These are phyloP conservation scores for Leptodermis oblonga DNA, from an alignment of 257 asterid species.

Conservation along the genomic window DNA sequence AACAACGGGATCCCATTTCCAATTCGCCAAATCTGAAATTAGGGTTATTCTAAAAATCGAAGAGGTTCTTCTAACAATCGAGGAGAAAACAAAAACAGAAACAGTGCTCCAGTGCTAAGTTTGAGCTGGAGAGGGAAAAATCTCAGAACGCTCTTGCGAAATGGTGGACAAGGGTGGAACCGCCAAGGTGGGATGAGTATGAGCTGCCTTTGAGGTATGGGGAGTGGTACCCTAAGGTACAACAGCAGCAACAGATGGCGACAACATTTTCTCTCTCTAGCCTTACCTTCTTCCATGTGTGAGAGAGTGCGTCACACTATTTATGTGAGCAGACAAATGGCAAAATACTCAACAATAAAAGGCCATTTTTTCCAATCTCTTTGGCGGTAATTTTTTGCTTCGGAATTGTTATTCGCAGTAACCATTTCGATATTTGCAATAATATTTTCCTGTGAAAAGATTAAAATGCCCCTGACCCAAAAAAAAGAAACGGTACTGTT, in stretches of 20 bases:
- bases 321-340: background rate
- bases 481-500: no score
- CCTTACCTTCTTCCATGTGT: conserved; percentile 27
- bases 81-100: background rate
- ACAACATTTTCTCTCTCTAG: conserved; percentile 21
- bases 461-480: no score
- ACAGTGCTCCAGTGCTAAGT: background rate
- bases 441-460: no score
- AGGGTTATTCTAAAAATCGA: conserved; percentile 17
- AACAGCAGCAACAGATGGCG: background rate
- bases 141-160: background rate
- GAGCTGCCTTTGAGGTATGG: background rate
- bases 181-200: background rate
- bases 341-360: no score
- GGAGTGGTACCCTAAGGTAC: background rate
- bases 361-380: no score
- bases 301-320: conserved; percentile 15
- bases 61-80: background rate
- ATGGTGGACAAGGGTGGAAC: background rate
- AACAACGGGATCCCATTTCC: background rate
- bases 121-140: background rate
- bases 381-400: no score
- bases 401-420: no score
- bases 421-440: no score
- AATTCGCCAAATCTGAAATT: conserved; percentile 7